Percentiles rank a stretch among this genome's conserved stretches.
phyloP scores from a whole-genome alignment of 2,329 filamentous ascomycete species.

The Acarospora socialis region DNA sequence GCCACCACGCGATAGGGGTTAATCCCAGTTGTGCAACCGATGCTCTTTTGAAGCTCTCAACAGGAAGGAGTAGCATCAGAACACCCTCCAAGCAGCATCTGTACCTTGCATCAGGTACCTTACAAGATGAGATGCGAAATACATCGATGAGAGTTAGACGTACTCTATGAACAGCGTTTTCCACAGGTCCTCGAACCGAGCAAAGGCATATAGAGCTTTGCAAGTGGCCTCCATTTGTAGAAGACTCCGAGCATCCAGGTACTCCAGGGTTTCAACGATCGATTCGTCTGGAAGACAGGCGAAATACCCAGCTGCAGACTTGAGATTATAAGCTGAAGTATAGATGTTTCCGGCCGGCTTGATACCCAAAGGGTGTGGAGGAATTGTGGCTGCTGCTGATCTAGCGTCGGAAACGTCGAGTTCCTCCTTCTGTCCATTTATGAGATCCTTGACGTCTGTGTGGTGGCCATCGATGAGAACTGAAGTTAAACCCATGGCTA shows the following conservation, averaged over 20 bases:
- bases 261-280: slow-evolving; percentile 60
- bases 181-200: slow-evolving; percentile 76
- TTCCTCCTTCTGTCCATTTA: too few relatives aligned
- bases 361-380: slow-evolving; percentile 66
- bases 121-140: too few relatives aligned
- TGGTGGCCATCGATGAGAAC: slow-evolving; percentile 9
- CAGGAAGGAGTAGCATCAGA: too few relatives aligned
- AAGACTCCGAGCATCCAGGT: slow-evolving; percentile 50
- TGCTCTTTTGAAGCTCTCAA: too few relatives aligned
- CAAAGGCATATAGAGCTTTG: slow-evolving; percentile 76
- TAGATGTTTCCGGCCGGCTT: slow-evolving; percentile 80
- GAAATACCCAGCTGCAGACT: slow-evolving; percentile 51
- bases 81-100: too few relatives aligned
- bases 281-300: slow-evolving; percentile 65
- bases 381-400: slow-evolving; percentile 42
- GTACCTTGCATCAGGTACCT: too few relatives aligned
- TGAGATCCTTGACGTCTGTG: too few relatives aligned
- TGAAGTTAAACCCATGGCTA: too few relatives aligned
- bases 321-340: slow-evolving; percentile 50
- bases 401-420: slow-evolving; percentile 16
- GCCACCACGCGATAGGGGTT: too few relatives aligned
- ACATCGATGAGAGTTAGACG: slow-evolving; percentile 33
- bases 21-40: too few relatives aligned
- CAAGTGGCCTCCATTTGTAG: slow-evolving; percentile 60
- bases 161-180: slow-evolving; percentile 73